Evolutionary conservation across 106 monocot genomes (phyloP), one percentile per base, ranked within the genome.

Genomic region (Triglochin maritima): DNA sequence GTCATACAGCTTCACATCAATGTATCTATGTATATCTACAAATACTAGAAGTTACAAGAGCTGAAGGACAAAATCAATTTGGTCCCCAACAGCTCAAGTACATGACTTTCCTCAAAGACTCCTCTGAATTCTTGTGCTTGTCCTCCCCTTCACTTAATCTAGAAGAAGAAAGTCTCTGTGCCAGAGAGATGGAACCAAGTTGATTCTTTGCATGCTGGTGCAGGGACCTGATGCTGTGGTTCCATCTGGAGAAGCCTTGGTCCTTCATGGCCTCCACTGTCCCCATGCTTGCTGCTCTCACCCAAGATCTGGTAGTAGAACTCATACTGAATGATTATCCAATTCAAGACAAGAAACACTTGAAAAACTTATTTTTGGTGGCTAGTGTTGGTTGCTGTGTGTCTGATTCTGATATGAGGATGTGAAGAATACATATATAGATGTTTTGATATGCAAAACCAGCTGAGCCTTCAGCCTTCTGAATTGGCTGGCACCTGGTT

Each of bases 231-330:
- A 79, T 41, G 5, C 64, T 65, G 17, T 79, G 55, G 69, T 81
- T 85, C 81, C 81, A 81, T 63, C 81, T 65, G 44, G 77, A 81
- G 54, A 85, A 50, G 4, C 85, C 79, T 45, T 81, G 81, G 44
- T 85, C 85, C 49, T 85, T 85, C 8, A 79, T 68, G 0, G 79
- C 71, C 50, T 85, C 85, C 66, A 85, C 85, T 16, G 76, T 61
- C 12, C 76, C 74, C 56, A 85, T 63, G 42, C 76, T 72, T 12
- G 72, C 79, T 43, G 81, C 76, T 46, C 62, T 73, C 2, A 76
- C 48, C 79, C 76, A 81, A 44, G 55, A 64, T 63, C 72, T 78
- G 16, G 59, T 72, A 13, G 78, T 8, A 53, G 69, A 71, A 60
- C 72, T 60, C 78, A 78, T 78, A 4, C 4, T 4, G 57, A 57